These are phyloP conservation scores for Chalciporus sphaerocephalus DNA, from an alignment of 768 basidiomycete genomes.

Conservation along the genomic window DNA sequence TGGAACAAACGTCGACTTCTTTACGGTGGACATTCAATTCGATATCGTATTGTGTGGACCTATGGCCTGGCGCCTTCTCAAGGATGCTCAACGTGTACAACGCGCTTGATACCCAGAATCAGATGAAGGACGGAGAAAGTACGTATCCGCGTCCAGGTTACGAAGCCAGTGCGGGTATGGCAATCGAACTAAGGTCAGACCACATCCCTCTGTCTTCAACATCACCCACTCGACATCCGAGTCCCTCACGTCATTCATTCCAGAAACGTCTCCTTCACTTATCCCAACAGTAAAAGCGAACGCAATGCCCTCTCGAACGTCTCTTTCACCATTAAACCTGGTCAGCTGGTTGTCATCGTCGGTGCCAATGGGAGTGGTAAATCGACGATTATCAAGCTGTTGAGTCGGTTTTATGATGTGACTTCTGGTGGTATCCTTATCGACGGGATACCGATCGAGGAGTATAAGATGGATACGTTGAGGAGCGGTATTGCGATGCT, in stretches of 20 bases:
- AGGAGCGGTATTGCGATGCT: slow-evolving; percentile 40
- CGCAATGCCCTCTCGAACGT: slow-evolving; percentile 23
- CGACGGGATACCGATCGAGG: slow-evolving; percentile 35
- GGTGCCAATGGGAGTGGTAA: slow-evolving; percentile 35
- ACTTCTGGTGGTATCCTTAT: slow-evolving; percentile 36
- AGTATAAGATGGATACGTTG: slow-evolving; percentile 31
- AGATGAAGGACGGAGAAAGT: slow-evolving; percentile 25
- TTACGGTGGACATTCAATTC: slow-evolving; percentile 22
- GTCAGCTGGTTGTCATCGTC: slow-evolving; percentile 34
- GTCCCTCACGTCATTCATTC: no score
- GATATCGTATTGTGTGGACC: slow-evolving; percentile 3
- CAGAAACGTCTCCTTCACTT: slow-evolving; percentile 51
- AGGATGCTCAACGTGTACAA: slow-evolving; percentile 24
- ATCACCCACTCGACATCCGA: neutral
- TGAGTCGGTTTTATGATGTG: slow-evolving; percentile 33
- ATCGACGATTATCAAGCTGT: slow-evolving; percentile 38
- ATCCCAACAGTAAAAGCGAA: slow-evolving; percentile 38
- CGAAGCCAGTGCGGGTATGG: slow-evolving; percentile 12
- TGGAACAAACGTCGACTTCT: slow-evolving; percentile 23
- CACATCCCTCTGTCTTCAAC: neutral
- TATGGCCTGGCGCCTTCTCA: slow-evolving; percentile 16
- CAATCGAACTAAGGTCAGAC: slow-evolving; percentile 18
- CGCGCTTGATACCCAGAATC: slow-evolving; percentile 15
- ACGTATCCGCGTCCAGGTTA: slow-evolving; percentile 21
- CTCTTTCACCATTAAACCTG: slow-evolving; percentile 29